Conservation (phyloP, 306 rosid species). For the Clitoria ternatea region DNA sequence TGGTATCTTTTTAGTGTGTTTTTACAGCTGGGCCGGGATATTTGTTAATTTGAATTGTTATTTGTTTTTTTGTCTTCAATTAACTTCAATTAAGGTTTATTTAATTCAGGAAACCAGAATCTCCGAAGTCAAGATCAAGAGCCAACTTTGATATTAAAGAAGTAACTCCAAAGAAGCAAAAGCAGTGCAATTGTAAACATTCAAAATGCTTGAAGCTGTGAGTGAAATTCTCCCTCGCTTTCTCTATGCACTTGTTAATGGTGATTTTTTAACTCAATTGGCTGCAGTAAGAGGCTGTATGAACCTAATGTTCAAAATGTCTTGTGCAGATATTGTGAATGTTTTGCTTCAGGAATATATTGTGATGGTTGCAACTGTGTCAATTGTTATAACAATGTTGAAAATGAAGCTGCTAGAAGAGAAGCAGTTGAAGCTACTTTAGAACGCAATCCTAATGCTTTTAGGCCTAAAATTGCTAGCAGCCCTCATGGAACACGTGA, state of each 20-base stretch:
- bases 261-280: slow-evolving; percentile 1
- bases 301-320: slow-evolving; percentile 28
- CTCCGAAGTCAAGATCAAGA: slow-evolving; percentile 78
- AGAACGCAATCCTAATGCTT: slow-evolving; percentile 99
- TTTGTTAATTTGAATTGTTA: neutral
- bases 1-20: neutral
- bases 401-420: slow-evolving; percentile 91
- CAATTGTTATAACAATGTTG: slow-evolving; percentile 93
- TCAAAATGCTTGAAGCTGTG: slow-evolving; percentile 95
- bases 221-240: slow-evolving; percentile 37
- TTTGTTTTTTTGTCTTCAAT: slow-evolving; percentile 10
- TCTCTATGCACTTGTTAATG: slow-evolving; percentile 3
- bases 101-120: slow-evolving; percentile 80
- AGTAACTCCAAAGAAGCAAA: slow-evolving; percentile 90
- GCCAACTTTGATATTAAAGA: slow-evolving; percentile 69
- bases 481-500: slow-evolving; percentile 92
- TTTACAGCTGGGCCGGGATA: neutral
- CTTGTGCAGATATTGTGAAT: slow-evolving; percentile 90
- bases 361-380: slow-evolving; percentile 99
- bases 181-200: slow-evolving; percentile 95
- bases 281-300: slow-evolving; percentile 21
- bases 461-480: slow-evolving; percentile 98
- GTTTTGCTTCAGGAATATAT: slow-evolving; percentile 98
- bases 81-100: slow-evolving; percentile 19
- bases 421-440: slow-evolving; percentile 98